Evolutionary conservation across 2,329 filamentous ascomycete genomes (phyloP).

Genomic region (Scedosporium apiospermum): DNA sequence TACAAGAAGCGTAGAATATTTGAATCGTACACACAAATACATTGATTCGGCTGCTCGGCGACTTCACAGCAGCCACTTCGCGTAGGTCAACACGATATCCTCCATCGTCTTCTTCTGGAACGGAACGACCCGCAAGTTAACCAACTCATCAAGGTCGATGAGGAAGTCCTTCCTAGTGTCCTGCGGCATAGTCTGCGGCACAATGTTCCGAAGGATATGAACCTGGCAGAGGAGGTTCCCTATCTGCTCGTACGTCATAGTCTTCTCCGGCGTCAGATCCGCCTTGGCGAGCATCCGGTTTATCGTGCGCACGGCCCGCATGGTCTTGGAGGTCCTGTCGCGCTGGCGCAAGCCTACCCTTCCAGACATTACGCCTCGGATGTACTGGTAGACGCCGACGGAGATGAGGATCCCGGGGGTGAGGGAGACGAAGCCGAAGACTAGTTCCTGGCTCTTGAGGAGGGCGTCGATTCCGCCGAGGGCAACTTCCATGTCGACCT

Average conservation of each 20-base stretch:
- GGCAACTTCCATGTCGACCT: conserved; percentile 93
- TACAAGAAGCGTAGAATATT: too few relatives aligned
- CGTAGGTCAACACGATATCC: conserved; percentile 84
- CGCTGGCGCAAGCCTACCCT: conserved; percentile 58
- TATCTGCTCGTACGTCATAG: conserved; percentile 84
- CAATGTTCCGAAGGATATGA: conserved; percentile 67
- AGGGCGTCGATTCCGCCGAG: conserved; percentile 93
- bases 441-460: conserved; percentile 89
- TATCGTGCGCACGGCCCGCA: conserved; percentile 77
- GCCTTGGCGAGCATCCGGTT: conserved; percentile 68
- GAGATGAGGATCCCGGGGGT: conserved; percentile 89
- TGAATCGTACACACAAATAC: neutral
- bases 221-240: conserved; percentile 85
- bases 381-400: conserved; percentile 62
- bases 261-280: conserved; percentile 48
- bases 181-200: conserved; percentile 50
- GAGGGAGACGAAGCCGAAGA: conserved; percentile 94
- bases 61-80: conserved; percentile 52
- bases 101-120: conserved; percentile 71
- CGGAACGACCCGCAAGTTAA: conserved; percentile 71
- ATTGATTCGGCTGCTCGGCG: too few relatives aligned
- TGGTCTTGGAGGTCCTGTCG: conserved; percentile 57
- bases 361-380: conserved; percentile 59
- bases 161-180: conserved; percentile 76
- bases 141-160: conserved; percentile 78